Evolutionary conservation across 2,329 filamentous ascomycete genomes (phyloP).

Genomic region (Colletotrichum agaves): DNA sequence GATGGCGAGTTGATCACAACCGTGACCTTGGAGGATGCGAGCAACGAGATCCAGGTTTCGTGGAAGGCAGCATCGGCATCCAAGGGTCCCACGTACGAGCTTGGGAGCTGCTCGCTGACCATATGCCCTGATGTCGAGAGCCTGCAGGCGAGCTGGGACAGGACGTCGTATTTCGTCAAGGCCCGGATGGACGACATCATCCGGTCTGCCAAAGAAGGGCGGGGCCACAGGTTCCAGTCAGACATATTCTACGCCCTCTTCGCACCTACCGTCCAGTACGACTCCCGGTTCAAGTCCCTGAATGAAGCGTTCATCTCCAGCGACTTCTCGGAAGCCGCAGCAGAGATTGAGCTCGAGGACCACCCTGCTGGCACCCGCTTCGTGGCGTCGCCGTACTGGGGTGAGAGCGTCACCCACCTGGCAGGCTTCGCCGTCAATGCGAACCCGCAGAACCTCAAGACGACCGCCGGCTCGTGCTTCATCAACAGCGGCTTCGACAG

Average conservation of each 20-base stretch:
- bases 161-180: not conserved
- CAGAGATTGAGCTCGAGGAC: not conserved
- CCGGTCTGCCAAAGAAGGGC: not conserved
- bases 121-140: not conserved
- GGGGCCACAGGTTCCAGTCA: not conserved
- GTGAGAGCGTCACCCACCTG: conserved; percentile 3
- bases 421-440: conserved; percentile 10
- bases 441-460: not conserved
- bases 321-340: conserved; percentile 13
- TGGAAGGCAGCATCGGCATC: not conserved
- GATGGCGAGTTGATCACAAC: not conserved
- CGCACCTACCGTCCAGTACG: conserved; percentile 1
- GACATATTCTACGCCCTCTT: conserved; percentile 19
- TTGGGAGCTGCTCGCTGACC: not conserved
- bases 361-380: not conserved
- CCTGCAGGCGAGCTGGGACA: not conserved
- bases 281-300: not conserved
- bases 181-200: conserved; percentile 6
- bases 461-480: not conserved
- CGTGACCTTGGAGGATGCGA: not conserved
- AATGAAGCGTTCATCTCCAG: conserved; percentile 4
- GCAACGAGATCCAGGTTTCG: not conserved
- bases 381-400: conserved; percentile 10
- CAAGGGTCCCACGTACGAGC: not conserved
- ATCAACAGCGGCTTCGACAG: conserved; percentile 18